Conservation (phyloP, 441 rosid genomes). For the Adansonia madagascariensis region DNA sequence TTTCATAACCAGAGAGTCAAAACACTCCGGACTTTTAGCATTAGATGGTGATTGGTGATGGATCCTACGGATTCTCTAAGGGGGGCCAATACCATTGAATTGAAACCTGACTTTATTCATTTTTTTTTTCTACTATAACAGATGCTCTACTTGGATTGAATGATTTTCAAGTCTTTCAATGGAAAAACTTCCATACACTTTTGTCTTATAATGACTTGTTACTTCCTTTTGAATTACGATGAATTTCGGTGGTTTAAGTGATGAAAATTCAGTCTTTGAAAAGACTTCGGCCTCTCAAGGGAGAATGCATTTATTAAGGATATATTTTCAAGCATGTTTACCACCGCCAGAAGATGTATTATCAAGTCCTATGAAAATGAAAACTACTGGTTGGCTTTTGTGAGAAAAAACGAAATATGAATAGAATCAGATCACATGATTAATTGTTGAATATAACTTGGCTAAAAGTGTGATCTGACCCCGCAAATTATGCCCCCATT, state of each 20-base stretch:
- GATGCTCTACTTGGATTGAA: neutral
- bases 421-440: constrained; percentile 18
- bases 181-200: neutral
- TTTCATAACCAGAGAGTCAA: neutral
- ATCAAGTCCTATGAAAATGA: constrained; percentile 4
- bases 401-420: neutral
- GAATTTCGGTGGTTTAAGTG: neutral
- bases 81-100: neutral
- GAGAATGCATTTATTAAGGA: neutral
- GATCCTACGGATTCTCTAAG: neutral
- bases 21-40: neutral
- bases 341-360: neutral
- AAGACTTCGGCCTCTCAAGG: neutral
- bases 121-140: neutral
- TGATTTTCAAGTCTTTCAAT: neutral
- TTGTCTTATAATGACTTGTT: neutral
- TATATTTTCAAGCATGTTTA: neutral
- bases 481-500: constrained; percentile 1
- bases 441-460: neutral
- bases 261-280: neutral
- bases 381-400: neutral
- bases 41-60: constrained; percentile 11
- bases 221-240: too few relatives aligned
- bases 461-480: constrained; percentile 19
- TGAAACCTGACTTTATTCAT: neutral